Evolutionary conservation across 495 filamentous ascomycete species (phyloP).

Genomic region (Penicillium taxi): DNA sequence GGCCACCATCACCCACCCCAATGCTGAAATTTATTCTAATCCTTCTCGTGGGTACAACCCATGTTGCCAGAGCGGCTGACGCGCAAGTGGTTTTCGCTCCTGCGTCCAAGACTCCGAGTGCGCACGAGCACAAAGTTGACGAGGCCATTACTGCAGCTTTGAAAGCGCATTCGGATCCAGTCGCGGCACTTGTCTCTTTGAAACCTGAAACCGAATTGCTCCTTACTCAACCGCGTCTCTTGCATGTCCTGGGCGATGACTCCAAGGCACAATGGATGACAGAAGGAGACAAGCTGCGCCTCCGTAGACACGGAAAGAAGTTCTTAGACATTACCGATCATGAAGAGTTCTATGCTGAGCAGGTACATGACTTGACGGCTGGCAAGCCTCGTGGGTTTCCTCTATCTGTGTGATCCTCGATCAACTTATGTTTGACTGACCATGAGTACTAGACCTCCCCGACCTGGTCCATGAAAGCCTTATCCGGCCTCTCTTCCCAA

Average conservation of each 20-base stretch:
- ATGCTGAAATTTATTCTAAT: conserved; percentile 3
- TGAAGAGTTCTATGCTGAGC: conserved; percentile 8
- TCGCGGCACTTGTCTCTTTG: conserved; percentile 1
- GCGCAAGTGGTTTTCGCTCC: conserved; percentile 6
- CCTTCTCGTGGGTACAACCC: conserved; percentile 1
- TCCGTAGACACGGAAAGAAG: conserved; percentile 6
- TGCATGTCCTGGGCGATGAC: conserved; percentile 2
- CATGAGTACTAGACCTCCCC: conserved; percentile 6
- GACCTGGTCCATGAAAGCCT: conserved; percentile 6
- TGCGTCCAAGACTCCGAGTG: not conserved
- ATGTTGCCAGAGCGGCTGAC: conserved; percentile 1
- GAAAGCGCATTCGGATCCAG: conserved; percentile 5
- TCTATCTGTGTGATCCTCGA: not conserved
- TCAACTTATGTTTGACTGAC: not conserved
- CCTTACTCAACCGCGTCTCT: conserved; percentile 4
- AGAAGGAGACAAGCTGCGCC: conserved; percentile 9
- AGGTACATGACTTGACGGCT: conserved; percentile 1
- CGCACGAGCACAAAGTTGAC: conserved; percentile 1
- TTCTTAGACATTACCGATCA: conserved; percentile 11
- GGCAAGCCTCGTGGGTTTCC: conserved; percentile 4
- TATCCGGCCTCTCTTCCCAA: conserved; percentile 7
- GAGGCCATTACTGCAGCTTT: conserved; percentile 3
- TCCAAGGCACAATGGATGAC: conserved; percentile 8
- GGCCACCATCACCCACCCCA: not conserved
- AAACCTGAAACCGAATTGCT: not conserved